Base-by-base conservation (phyloP, 208 protist species). In the Crithidia brevicula region DNA sequence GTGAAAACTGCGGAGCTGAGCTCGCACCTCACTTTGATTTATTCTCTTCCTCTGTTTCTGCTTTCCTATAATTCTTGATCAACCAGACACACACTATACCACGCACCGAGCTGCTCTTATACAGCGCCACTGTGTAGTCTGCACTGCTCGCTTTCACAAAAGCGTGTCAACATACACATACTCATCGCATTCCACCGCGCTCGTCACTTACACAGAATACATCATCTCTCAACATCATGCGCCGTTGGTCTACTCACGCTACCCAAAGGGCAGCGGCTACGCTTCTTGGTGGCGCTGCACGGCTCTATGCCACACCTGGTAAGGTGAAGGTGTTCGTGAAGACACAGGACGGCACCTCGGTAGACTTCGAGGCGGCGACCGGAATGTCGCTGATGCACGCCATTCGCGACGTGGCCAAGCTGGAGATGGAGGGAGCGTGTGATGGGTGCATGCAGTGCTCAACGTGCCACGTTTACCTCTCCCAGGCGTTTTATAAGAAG, bases 351-450 rank as follows among this genome's bases (percentile, higher is more conserved):
- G 83, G 76, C 28, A 69, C 77, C 23, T 18, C 30, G 2, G 30
- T 61, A 3, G 66, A 77, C 27, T 81, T 89, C 52, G 77, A 80
- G 27, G 85, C 83, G 13, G 73, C 82, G 0, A 40, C 59, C 30
- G 96, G 96, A 27, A 70, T 78, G 10, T 86, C 78, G 3, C 59
- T 98, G 2, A 94, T 99, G 79, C 84, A 96, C 15, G 82, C 93
- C 9, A 86, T 97, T 31, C 94, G 98, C 36, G 88, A 90, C 11
- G 67, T 87, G n/a, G 95, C 94, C 49, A 83, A 89, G 60, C 69
- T 99, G 11, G 96, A 98, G 63, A 86, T 98, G 51, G 95, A 98
- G 38, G 95, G 90, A 2, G 93, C 97, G 16, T 98, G 96, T 68
- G 97, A 98, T 36, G 88, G 88, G 27, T 96, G 93, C 42, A 83